Evolutionary conservation across 371 early-diverging fungal genomes (phyloP).

Genomic region (Mucor sp.): DNA sequence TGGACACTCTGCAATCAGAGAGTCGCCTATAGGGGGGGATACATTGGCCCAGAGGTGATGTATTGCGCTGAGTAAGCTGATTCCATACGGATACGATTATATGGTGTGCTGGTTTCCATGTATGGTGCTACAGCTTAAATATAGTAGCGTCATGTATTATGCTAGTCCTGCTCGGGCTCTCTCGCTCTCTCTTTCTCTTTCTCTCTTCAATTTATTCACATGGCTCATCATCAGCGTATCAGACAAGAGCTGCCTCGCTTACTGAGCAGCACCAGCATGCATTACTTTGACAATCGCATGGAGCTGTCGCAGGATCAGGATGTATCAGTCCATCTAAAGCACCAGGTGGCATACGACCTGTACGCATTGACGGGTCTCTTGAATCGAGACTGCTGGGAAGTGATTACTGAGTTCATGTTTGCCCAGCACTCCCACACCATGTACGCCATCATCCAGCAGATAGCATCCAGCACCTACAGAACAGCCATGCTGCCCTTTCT

Average conservation of each 20-base stretch:
- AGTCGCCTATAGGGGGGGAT: no score
- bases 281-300: neutral
- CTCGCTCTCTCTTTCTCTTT: neutral
- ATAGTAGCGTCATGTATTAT: neutral
- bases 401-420: neutral
- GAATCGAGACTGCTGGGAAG: neutral
- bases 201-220: neutral
- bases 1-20: no score
- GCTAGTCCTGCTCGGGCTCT: neutral
- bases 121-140: neutral
- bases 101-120: neutral
- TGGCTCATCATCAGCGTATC: neutral
- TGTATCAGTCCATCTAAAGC: neutral
- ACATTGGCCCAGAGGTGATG: neutral
- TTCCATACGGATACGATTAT: neutral
- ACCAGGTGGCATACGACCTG: neutral
- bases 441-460: neutral
- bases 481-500: constrained; percentile 1
- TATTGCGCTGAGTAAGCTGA: neutral
- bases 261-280: neutral
- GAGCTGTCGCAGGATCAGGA: neutral
- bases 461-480: neutral
- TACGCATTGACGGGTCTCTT: neutral
- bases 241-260: neutral
- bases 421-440: neutral